These are phyloP conservation scores for Penicillium parvum DNA, from an alignment of 495 filamentous ascomycete genomes.

Conservation along the genomic window DNA sequence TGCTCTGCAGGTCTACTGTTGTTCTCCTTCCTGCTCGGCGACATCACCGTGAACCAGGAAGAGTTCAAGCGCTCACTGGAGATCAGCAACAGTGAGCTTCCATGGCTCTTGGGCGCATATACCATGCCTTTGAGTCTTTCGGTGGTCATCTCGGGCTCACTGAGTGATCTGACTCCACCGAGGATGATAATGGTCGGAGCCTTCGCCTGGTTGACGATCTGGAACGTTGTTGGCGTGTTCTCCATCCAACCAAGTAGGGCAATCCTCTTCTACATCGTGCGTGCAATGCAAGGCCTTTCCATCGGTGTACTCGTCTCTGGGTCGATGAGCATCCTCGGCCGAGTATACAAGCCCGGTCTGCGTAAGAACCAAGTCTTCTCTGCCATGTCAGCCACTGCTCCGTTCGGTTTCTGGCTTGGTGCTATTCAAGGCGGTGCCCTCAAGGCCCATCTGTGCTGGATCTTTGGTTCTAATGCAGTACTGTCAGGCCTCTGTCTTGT, in stretches of 20 bases:
- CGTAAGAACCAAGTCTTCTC: constrained; percentile 35
- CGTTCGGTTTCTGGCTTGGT: constrained; percentile 32
- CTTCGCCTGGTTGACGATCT: constrained; percentile 39
- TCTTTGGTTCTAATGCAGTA: constrained; percentile 30
- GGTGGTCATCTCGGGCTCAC: constrained; percentile 40
- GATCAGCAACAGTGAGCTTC: constrained; percentile 34
- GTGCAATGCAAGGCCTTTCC: constrained; percentile 32
- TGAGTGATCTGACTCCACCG: constrained; percentile 41
- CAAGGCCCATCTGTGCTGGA: constrained; percentile 24
- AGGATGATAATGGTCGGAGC: constrained; percentile 41
- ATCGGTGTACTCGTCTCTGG: constrained; percentile 31
- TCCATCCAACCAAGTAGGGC: constrained; percentile 24
- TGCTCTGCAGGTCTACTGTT: constrained; percentile 45
- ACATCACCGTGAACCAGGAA: constrained; percentile 37
- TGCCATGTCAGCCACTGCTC: constrained; percentile 29
- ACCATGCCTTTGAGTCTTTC: constrained; percentile 40
- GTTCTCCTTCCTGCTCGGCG: constrained; percentile 43
- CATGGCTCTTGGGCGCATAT: constrained; percentile 43
- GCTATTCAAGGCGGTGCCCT: constrained; percentile 28
- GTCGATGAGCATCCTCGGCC: constrained; percentile 30
- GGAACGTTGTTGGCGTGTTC: constrained; percentile 41
- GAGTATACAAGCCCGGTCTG: constrained; percentile 28
- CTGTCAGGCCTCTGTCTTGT: constrained; percentile 22
- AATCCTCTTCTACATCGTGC: constrained; percentile 30
- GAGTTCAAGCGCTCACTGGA: constrained; percentile 30